Base-by-base conservation (phyloP, 306 rosid species). In the Fragaria ananassa region DNA sequence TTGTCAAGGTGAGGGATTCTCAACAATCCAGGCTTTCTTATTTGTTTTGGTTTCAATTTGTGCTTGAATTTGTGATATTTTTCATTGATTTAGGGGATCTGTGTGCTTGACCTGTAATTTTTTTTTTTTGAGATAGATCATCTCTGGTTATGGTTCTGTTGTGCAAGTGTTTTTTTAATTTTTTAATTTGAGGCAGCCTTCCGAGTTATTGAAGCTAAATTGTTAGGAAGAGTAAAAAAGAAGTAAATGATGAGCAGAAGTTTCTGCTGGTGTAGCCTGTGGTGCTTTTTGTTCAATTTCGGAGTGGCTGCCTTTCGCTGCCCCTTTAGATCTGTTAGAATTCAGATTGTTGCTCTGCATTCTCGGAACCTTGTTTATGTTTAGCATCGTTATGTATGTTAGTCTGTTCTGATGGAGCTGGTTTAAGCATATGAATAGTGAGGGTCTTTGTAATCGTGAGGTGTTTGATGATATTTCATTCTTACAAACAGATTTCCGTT, bases 1-100 rank as follows among this genome's bases (percentile, higher is more conserved):
- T 78, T 93, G 34, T 90, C 99, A 60, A 96, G 96, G 99, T 96
- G 78, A 42, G 11, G 5, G 25, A 11, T n/a, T 41, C 27, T 10
- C 42, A 34, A 6, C 14, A 8, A 8, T 53, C 11, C 25, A 5
- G 25, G 11, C 10, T 19, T 15, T 76, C 61, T 67, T 10, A 0
- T 41, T 29, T 70, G n/a, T 70, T 51, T 67, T 7, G 54, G 10
- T 65, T 74, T 66, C 9, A 27, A 27, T 27, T 27, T 27, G 29
- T 34, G 73, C 58, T 31, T 46, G 35, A 15, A 25, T 17, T 75
- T 73, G 10, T 50, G 65, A 70, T 75, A 1, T 66, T 50, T 27
- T 76, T 44, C 29, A 53, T 50, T 4, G 57, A 9, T 72, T 37
- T 21, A 2, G 3, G 45, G 37, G 79, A 61, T 83, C 53, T 49